Percentiles rank a stretch among this genome's conserved stretches.
Conservation (phyloP, 208 protist species). For the Acanthamoeba royreba region DNA sequence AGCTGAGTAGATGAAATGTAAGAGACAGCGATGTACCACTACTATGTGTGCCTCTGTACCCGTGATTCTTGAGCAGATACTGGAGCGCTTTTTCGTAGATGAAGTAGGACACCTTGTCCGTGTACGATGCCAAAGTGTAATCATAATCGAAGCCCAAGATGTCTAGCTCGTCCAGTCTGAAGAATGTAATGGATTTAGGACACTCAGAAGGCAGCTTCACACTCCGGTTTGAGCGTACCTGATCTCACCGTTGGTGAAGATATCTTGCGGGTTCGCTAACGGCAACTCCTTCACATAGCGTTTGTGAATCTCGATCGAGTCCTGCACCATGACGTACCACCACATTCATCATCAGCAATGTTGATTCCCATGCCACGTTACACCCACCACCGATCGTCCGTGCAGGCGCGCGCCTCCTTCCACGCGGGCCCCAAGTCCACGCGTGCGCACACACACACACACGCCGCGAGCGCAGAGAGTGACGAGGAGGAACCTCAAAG, state of each 20-base stretch:
- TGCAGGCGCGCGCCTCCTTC: background rate
- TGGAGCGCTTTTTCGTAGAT: slow-evolving; percentile 55
- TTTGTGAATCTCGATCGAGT: background rate
- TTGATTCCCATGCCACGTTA: no score
- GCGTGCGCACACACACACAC: no score
- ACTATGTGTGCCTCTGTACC: no score
- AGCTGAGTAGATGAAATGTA: background rate
- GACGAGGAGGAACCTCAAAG: background rate
- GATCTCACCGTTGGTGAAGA: slow-evolving; percentile 40
- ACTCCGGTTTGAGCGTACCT: background rate
- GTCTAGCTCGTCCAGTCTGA: slow-evolving; percentile 41
- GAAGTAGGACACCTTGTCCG: slow-evolving; percentile 55
- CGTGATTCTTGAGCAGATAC: slow-evolving; percentile 52
- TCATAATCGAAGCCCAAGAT: slow-evolving; percentile 67
- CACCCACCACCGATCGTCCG: background rate
- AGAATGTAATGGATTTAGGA: no score
- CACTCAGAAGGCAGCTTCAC: background rate
- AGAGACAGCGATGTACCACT: no score
- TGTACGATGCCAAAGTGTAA: slow-evolving; percentile 59
- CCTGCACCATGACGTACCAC: background rate
- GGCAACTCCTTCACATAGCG: background rate
- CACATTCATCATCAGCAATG: no score
- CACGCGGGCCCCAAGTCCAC: background rate
- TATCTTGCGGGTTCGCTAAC: background rate
- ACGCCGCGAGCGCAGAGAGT: background rate